Evolutionary conservation across 805 yeast genomes (phyloP).

Genomic region (Starmerella riodocensis): DNA sequence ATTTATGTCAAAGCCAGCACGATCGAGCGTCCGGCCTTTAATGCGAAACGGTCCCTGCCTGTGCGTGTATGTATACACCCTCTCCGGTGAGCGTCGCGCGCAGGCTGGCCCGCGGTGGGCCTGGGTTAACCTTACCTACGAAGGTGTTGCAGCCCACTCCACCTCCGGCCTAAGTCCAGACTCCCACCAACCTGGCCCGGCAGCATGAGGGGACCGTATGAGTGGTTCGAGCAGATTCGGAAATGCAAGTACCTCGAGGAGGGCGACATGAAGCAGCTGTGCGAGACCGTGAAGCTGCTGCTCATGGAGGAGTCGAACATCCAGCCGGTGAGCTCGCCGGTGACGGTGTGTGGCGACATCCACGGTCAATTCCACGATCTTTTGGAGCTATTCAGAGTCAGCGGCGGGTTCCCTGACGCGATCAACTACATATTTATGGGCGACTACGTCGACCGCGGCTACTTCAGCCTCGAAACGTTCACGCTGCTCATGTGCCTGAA

Average conservation of each 20-base stretch:
- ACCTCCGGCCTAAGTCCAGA: no score
- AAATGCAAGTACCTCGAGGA: conserved; percentile 82
- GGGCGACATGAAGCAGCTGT: conserved; percentile 86
- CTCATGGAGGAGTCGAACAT: conserved; percentile 95
- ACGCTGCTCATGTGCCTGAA: conserved; percentile 86
- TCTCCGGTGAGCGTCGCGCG: no score
- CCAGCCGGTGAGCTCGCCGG: conserved; percentile 90
- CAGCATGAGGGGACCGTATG: conserved; percentile 59
- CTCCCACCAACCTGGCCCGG: no score
- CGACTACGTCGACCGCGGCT: conserved; percentile 97
- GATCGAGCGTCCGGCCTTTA: no score
- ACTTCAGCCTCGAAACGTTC: conserved; percentile 85
- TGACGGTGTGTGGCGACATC: conserved; percentile 79
- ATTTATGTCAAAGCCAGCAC: no score
- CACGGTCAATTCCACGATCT: conserved; percentile 97
- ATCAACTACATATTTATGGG: conserved; percentile 80
- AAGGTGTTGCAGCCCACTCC: no score
- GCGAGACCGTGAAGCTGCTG: conserved; percentile 88
- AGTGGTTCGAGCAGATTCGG: conserved; percentile 87
- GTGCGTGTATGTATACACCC: no score
- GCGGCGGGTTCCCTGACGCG: conserved; percentile 78
- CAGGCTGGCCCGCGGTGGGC: no score
- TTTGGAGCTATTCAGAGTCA: conserved; percentile 72
- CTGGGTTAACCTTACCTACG: no score
- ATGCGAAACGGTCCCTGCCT: no score